Percentiles rank a stretch among this genome's conserved stretches.
Conservation (phyloP, 2,329 filamentous ascomycete genomes). For the Ceratocystiopsis minuta region DNA sequence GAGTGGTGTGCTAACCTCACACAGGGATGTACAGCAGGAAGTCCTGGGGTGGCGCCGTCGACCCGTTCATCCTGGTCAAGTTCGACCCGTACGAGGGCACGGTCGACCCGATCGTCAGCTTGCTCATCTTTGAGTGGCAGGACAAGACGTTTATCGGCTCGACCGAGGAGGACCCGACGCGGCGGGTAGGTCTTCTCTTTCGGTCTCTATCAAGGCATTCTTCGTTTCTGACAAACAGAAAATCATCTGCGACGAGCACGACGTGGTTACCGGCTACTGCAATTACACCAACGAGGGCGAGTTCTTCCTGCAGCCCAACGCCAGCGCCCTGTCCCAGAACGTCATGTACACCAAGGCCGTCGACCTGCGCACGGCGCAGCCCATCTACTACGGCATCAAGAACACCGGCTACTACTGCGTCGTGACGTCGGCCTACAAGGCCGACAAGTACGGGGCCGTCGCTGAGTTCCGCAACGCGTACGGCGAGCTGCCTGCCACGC, state of each 20-base stretch:
- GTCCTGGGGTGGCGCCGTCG: conserved; percentile 71
- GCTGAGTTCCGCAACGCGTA: conserved; percentile 93
- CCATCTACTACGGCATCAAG: conserved; percentile 67
- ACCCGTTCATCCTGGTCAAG: conserved; percentile 77
- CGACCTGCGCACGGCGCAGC: conserved; percentile 55
- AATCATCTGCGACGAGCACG: conserved; percentile 56
- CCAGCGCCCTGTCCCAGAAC: conserved; percentile 50
- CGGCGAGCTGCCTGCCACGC: conserved; percentile 83
- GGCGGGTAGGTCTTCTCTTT: background rate
- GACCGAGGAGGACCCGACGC: conserved; percentile 29
- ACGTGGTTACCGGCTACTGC: conserved; percentile 53
- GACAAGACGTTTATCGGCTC: conserved; percentile 67
- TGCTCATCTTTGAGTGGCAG: conserved; percentile 88
- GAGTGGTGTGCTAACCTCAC: conserved; percentile 12
- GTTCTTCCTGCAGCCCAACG: conserved; percentile 67
- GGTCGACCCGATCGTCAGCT: conserved; percentile 57
- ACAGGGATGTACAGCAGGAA: conserved; percentile 87
- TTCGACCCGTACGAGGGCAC: conserved; percentile 46
- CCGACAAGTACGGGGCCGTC: conserved; percentile 55
- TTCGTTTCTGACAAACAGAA: conserved; percentile 13
- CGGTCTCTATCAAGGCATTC: background rate
- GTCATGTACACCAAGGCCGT: conserved; percentile 65
- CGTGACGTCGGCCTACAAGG: conserved; percentile 52
- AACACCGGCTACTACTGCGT: conserved; percentile 96
- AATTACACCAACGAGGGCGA: conserved; percentile 60